Evolutionary conservation across 495 filamentous ascomycete genomes (phyloP), one percentile per base, ranked within the genome.

Genomic region (Neohortaea acidophila): DNA sequence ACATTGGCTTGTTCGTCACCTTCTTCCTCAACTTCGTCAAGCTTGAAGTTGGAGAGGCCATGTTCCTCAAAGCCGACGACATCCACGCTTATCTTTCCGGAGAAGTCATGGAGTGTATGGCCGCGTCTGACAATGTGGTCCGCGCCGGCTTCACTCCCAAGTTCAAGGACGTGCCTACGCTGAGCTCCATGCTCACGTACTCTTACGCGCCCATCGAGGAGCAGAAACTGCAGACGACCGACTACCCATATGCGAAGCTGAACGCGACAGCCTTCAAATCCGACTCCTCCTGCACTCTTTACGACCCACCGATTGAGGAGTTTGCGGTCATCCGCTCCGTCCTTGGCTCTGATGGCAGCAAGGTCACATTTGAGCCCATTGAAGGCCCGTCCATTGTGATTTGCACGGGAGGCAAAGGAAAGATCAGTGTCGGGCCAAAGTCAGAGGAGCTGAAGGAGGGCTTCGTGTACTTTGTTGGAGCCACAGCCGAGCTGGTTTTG

Each of bases 41-140:
- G 47, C 66, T 97, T 10, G 63, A 76, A 13, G 71, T 84, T 7
- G 89, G 89, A 22, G 87, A 97, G 58, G 89, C 86, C 12, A 84
- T 97, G 68, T 97, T 94, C 62, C 64, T 97, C 17, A 82, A 81
- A 50, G 89, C 89, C 12, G 84, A 97, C 51, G 89, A 94, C 49
- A 93, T 94, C 44, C 89, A 97, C 55, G 89, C 89, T 14, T 97
- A 97, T 57, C 67, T 97, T 22, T 84, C 78, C 18, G 89, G 89
- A 38, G 89, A 97, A 43, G 93, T 97, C 50, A 84, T 97, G 49
- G 89, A 97, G 61, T 96, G 89, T 67, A 97, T 97, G 89, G 89
- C 89, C 1, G 79, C 83, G 15, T 91, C 82, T 23, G 89, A 97
- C 63, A 97, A 97, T 46, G 89, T 97, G 5, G 86, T 97, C 15